Conservation (phyloP, 192 early-diverging fungal species). For the Chytriomyces hyalinus region DNA sequence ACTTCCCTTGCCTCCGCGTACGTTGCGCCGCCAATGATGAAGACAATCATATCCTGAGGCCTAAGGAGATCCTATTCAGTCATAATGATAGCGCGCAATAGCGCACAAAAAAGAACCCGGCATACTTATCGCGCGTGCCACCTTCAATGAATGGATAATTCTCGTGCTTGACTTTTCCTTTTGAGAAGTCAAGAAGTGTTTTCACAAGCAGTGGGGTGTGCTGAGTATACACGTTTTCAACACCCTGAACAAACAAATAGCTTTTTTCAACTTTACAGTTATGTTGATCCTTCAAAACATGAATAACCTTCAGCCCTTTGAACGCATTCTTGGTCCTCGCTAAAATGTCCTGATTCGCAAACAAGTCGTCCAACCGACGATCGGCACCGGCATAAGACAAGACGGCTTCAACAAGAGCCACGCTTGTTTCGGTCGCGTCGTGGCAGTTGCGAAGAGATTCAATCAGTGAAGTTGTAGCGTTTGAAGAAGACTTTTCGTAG, state of each 20-base stretch:
- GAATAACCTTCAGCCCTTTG: slow-evolving; percentile 83
- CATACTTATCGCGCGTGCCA: slow-evolving; percentile 51
- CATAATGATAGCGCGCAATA: background rate
- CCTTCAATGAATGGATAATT: slow-evolving; percentile 82
- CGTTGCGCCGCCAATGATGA: slow-evolving; percentile 95
- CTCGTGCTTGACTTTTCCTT: slow-evolving; percentile 78
- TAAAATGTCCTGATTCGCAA: slow-evolving; percentile 86
- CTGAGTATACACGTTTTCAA: slow-evolving; percentile 98
- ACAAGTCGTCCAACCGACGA: slow-evolving; percentile 86
- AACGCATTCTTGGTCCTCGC: slow-evolving; percentile 85
- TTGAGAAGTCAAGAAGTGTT: slow-evolving; percentile 77
- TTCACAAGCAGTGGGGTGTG: slow-evolving; percentile 86
- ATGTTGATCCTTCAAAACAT: background rate
- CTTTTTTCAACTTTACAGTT: slow-evolving; percentile 10
- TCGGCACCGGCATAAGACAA: slow-evolving; percentile 78
- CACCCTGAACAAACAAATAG: slow-evolving; percentile 63
- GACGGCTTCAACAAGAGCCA: slow-evolving; percentile 73
- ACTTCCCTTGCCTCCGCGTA: slow-evolving; percentile 91
- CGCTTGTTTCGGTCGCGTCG: slow-evolving; percentile 76
- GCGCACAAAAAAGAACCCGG: background rate
- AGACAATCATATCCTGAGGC: slow-evolving; percentile 94
- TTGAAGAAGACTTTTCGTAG: slow-evolving; percentile 84
- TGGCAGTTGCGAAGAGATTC: slow-evolving; percentile 68
- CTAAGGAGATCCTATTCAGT: slow-evolving; percentile 36
- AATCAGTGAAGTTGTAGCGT: slow-evolving; percentile 72